These are phyloP conservation scores for Macrotyloma uniflorum DNA, from an alignment of 306 rosid genomes.

Conservation along the genomic window DNA sequence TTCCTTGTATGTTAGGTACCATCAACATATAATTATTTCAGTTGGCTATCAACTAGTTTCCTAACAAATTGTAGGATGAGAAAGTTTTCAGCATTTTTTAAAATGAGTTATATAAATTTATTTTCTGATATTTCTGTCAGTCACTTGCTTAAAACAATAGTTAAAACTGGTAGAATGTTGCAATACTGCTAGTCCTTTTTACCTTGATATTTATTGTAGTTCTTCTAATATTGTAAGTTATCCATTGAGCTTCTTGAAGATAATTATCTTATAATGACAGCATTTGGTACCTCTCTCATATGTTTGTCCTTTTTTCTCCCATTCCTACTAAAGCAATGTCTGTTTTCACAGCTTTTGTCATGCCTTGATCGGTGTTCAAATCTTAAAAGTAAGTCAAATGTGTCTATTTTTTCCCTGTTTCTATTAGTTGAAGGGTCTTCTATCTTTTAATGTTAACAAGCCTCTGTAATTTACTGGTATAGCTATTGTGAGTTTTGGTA, in stretches of 20 bases:
- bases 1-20: not conserved
- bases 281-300: not conserved
- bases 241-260: constrained; percentile 21
- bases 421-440: constrained; percentile 3
- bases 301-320: not conserved
- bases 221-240: not conserved
- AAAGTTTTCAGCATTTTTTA: constrained; percentile 1
- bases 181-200: not conserved
- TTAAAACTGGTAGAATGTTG: not conserved
- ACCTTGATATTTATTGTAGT: not conserved
- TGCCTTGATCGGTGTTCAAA: constrained; percentile 72
- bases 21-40: constrained; percentile 4
- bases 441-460: constrained; percentile 24
- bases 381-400: constrained; percentile 67
- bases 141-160: not conserved
- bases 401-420: constrained; percentile 16
- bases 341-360: constrained; percentile 73
- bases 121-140: constrained; percentile 1
- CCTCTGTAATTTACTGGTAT: constrained; percentile 33
- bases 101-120: not conserved
- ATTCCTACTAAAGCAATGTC: constrained; percentile 21
- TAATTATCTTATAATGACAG: not conserved
- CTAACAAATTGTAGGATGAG: not conserved
- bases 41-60: not conserved
- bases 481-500: constrained; percentile 86